Percentiles rank a stretch among this genome's conserved stretches.
Conservation (phyloP, 129 eudicot genomes). For the Ambrosia artemisiifolia region DNA sequence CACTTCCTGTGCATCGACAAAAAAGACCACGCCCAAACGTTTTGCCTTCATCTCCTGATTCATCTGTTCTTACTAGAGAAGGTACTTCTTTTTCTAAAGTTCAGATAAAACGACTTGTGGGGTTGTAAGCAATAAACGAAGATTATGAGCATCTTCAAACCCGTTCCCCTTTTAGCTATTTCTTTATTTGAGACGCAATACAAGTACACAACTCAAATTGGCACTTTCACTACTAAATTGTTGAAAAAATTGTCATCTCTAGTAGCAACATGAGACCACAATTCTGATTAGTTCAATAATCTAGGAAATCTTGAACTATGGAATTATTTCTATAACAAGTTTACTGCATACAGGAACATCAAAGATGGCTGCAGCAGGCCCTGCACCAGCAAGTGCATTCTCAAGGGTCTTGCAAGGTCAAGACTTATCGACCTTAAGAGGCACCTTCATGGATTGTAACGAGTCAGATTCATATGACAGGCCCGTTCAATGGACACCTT, state of each 20-base stretch:
- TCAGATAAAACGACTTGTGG: background rate
- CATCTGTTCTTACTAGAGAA: conserved; percentile 90
- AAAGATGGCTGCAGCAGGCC: conserved; percentile 60
- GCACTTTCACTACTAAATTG: background rate
- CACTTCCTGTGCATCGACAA: conserved; percentile 77
- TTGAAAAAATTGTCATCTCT: background rate
- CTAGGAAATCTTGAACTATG: background rate
- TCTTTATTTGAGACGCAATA: background rate
- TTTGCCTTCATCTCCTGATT: conserved; percentile 74
- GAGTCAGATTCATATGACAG: conserved; percentile 79
- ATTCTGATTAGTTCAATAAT: background rate
- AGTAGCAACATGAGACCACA: background rate
- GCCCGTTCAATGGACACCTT: conserved; percentile 47
- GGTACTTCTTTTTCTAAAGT: conserved; percentile 32
- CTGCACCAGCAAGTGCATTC: conserved; percentile 66
- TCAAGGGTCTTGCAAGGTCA: conserved; percentile 98
- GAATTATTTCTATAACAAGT: background rate
- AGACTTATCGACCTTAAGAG: conserved; percentile 80
- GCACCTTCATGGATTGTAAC: conserved; percentile 53
- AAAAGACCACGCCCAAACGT: conserved; percentile 85
- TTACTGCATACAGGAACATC: conserved; percentile 43
- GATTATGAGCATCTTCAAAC: background rate
- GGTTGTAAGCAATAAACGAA: background rate
- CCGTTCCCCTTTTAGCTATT: background rate
- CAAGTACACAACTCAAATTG: background rate